Evolutionary conservation across 768 basidiomycete genomes (phyloP).

Genomic region (Lactarius sp.): DNA sequence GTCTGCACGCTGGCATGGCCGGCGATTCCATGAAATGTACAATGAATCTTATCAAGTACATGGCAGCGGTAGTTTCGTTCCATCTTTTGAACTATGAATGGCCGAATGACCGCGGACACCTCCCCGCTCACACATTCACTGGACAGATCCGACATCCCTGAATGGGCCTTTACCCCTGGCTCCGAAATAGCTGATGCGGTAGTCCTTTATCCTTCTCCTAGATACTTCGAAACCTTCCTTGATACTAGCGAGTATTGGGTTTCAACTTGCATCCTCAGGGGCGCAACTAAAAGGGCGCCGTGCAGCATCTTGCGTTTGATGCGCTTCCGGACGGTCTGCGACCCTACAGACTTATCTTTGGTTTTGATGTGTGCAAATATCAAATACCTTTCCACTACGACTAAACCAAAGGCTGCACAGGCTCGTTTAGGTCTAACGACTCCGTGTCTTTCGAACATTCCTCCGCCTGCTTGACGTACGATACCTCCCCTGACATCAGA

Average conservation of each 20-base stretch:
- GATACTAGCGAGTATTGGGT: neutral
- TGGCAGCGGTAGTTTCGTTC: neutral
- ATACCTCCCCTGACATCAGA: neutral
- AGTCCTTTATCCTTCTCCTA: neutral
- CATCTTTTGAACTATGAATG: neutral
- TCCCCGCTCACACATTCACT: neutral
- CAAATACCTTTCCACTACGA: neutral
- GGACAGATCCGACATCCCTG: constrained; percentile 8
- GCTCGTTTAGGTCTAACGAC: neutral
- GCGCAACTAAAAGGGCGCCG: neutral
- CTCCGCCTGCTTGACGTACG: neutral
- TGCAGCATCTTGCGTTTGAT: neutral
- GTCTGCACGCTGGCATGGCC: neutral
- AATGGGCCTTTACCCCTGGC: neutral
- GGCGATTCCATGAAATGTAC: neutral
- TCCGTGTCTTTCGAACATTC: neutral
- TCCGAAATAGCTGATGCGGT: neutral
- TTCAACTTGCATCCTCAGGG: neutral
- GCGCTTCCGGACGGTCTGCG: neutral
- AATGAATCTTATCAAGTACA: neutral
- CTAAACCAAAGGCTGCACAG: neutral
- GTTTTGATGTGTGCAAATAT: too few relatives aligned
- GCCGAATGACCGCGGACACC: neutral
- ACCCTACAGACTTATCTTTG: too few relatives aligned
- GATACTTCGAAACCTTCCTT: neutral